A percentile compares a stretch with the other conserved stretches of the same genome.
phyloP scores from a whole-genome alignment of 2,329 filamentous ascomycete genomes.

The Colletotrichum lentis region DNA sequence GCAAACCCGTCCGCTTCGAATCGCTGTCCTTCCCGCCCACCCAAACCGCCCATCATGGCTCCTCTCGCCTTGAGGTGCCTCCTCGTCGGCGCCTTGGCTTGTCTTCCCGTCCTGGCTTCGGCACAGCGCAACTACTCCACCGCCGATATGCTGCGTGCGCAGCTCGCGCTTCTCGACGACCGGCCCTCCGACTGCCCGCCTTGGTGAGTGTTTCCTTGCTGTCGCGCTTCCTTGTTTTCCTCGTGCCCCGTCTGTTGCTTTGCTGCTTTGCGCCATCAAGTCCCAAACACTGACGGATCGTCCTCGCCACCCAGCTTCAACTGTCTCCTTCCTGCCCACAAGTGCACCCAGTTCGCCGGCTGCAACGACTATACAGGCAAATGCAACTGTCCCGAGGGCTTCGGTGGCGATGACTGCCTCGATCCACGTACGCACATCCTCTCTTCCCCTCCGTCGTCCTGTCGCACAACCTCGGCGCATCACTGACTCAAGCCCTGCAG shows the following conservation, averaged over 20 bases:
- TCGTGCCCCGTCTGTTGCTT: neutral
- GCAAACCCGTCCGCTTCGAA: conserved; percentile 1
- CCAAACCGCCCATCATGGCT: conserved; percentile 49
- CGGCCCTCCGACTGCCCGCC: conserved; percentile 81
- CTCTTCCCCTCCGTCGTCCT: neutral
- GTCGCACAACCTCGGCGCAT: conserved; percentile 19
- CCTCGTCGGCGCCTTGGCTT: conserved; percentile 50
- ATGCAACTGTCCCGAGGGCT: conserved; percentile 90
- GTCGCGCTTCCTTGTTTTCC: conserved; percentile 39
- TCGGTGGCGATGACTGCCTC: conserved; percentile 92
- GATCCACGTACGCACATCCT: conserved; percentile 68
- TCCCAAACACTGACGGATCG: conserved; percentile 38
- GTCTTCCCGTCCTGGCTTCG: conserved; percentile 52
- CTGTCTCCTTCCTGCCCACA: conserved; percentile 92
- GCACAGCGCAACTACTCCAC: conserved; percentile 64
- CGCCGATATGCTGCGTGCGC: conserved; percentile 66
- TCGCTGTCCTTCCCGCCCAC: conserved; percentile 19
- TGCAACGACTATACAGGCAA: conserved; percentile 93
- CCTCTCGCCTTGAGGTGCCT: conserved; percentile 49
- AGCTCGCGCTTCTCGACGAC: conserved; percentile 75
- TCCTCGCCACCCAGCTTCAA: conserved; percentile 76
- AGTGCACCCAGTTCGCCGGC: conserved; percentile 86
- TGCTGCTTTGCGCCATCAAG: neutral
- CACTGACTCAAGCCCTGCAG: conserved; percentile 47
- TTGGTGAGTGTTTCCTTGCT: conserved; percentile 61